Conservation (phyloP, 495 filamentous ascomycete species). For the Hamigera avellanea region DNA sequence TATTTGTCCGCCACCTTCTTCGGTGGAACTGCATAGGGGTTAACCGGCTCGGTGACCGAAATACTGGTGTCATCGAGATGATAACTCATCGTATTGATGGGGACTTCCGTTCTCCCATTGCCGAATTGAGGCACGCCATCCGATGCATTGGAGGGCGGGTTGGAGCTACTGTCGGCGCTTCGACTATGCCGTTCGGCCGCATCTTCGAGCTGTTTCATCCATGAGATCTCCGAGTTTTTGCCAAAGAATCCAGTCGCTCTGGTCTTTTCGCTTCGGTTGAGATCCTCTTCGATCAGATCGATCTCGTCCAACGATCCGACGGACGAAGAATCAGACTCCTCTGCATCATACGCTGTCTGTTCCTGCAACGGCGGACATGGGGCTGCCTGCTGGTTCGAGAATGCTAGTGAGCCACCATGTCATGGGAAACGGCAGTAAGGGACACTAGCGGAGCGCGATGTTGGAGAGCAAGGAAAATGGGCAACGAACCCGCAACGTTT, state of each 20-base stretch:
- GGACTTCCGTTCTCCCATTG: conserved; percentile 3
- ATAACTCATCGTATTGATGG: conserved; percentile 35
- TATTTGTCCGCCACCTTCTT: conserved; percentile 39
- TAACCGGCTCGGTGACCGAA: conserved; percentile 24
- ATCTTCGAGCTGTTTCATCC: conserved; percentile 40
- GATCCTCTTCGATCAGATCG: conserved; percentile 47
- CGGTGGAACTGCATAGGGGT: conserved; percentile 39
- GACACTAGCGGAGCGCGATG: no score
- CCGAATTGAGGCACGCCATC: neutral
- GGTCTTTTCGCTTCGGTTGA: conserved; percentile 37
- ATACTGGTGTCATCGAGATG: conserved; percentile 45
- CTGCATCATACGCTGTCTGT: conserved; percentile 8
- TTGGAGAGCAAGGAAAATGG: no score
- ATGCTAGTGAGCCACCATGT: conserved; percentile 1
- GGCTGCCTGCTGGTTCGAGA: conserved; percentile 4
- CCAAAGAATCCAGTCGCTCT: conserved; percentile 48
- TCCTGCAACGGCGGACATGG: neutral
- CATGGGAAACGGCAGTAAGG: neutral
- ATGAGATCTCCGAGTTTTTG: conserved; percentile 50
- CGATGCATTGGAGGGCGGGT: neutral
- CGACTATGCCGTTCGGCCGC: conserved; percentile 6
- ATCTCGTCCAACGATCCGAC: conserved; percentile 47
- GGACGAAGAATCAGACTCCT: conserved; percentile 28
- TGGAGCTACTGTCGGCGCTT: neutral
- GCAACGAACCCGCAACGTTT: conserved; percentile 21